phyloP scores from a whole-genome alignment of 805 yeast genomes.

The Dipodascus albidus region DNA sequence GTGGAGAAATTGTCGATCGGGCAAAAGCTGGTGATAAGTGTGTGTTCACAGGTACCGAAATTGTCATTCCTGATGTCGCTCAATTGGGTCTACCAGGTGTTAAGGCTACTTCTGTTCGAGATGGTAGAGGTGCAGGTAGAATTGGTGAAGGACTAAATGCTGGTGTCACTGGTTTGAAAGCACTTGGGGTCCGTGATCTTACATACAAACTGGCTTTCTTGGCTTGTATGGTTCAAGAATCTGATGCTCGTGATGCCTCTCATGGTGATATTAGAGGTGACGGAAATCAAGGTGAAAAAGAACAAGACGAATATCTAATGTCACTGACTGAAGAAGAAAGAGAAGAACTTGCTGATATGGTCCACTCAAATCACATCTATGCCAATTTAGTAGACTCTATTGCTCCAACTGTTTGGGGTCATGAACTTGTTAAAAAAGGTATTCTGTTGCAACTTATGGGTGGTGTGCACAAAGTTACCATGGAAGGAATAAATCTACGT shows the following conservation, averaged over 20 bases:
- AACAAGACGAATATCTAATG: slow-evolving; percentile 71
- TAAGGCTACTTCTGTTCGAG: slow-evolving; percentile 72
- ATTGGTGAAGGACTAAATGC: slow-evolving; percentile 59
- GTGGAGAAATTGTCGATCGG: slow-evolving; percentile 91
- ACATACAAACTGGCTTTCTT: slow-evolving; percentile 85
- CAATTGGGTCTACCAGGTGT: slow-evolving; percentile 94
- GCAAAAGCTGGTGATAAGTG: slow-evolving; percentile 98
- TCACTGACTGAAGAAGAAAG: slow-evolving; percentile 74
- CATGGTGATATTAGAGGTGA: slow-evolving; percentile 29
- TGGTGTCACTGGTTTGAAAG: slow-evolving; percentile 79
- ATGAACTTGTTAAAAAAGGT: slow-evolving; percentile 89
- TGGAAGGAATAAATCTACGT: slow-evolving; percentile 88
- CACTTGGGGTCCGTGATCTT: slow-evolving; percentile 89
- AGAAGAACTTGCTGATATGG: slow-evolving; percentile 79
- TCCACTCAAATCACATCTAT: slow-evolving; percentile 76
- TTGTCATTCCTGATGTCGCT: slow-evolving; percentile 87
- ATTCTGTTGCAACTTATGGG: slow-evolving; percentile 78
- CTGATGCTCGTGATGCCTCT: slow-evolving; percentile 27
- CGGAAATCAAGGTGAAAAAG: slow-evolving; percentile 45
- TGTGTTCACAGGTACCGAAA: slow-evolving; percentile 85
- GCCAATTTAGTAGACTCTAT: slow-evolving; percentile 75
- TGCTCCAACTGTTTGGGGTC: slow-evolving; percentile 96
- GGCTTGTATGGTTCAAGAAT: slow-evolving; percentile 80
- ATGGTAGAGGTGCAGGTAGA: slow-evolving; percentile 43
- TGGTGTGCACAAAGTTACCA: slow-evolving; percentile 89